Base-by-base conservation (phyloP, 352 stramenopile species). In the Globisporangium yorkense region DNA sequence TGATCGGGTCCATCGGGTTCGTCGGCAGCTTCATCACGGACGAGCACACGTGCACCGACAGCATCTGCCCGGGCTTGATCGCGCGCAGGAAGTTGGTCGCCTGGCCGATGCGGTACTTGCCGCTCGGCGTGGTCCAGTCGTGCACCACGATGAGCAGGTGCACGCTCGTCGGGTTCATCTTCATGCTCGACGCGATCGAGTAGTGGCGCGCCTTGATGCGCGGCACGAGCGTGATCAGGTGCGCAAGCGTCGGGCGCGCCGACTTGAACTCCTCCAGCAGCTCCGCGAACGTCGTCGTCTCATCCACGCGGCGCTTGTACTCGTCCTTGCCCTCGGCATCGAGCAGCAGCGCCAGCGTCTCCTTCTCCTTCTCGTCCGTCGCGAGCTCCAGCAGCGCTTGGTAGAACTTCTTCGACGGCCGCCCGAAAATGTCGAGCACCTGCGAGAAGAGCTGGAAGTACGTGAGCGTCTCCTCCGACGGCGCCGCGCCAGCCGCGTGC, bases 131-230 rank as follows among this genome's bases (percentile, higher is more conserved):
- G 31, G 80, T 89, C 88, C 86, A 96, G 68, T 94, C 78, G 66
- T 95, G 83, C 59, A 91, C 81, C 20, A 96, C 86, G 41, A 96
- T 78, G 29, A 92, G 70, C 64, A 96, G 58, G 62, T 96, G 84
- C 44, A 96, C 83, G 51, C 77, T 85, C 41, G 66, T 81, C 35
- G 83, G 84, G 67, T 92, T 87, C 68, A 88, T 76, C 73, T 94
- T 89, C 75, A 89, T 90, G 56, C 79, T 92, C 27, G 84, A 96
- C n/a, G 87, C 86, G 59, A 96, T 96, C 44, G 84, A 95, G 72
- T 96, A 96, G 70, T 94, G 86, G n/a, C 88, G 86, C 56, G 88
- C 67, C 68, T 89, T 92, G 61, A 96, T 94, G 55, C 75, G 77
- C 35, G 85, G 86, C 61, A 95, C 75, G 44, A 94, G 67, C 39